Percentiles rank a stretch among this genome's conserved stretches.
phyloP scores from a whole-genome alignment of 1,284 basidiomycete species.

The Trichosporon ovoides region DNA sequence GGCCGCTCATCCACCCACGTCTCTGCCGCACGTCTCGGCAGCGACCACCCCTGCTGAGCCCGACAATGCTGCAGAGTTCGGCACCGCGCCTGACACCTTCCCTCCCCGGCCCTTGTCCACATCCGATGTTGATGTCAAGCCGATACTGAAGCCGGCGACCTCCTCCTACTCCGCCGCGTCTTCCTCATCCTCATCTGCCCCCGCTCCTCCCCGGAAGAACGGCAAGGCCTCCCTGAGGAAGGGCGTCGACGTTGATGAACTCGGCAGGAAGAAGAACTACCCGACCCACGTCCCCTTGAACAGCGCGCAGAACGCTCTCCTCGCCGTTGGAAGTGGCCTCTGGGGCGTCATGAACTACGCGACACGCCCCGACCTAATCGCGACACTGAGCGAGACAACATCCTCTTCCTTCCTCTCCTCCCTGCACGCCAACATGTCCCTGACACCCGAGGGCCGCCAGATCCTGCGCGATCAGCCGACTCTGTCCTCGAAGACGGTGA shows the following conservation, averaged over 20 bases:
- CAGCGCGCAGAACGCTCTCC: constrained; percentile 72
- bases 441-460: constrained; percentile 69
- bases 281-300: constrained; percentile 77
- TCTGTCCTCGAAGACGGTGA: constrained; percentile 70
- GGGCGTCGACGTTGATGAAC: neutral
- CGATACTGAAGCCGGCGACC: neutral
- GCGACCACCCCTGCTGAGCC: neutral
- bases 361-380: constrained; percentile 71
- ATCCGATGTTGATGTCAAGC: neutral
- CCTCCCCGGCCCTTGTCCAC: too few species aligned
- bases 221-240: neutral
- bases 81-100: too few species aligned
- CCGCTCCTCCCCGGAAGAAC: neutral
- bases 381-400: constrained; percentile 84
- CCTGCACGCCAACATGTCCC: constrained; percentile 73
- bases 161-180: neutral
- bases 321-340: constrained; percentile 79
- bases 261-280: constrained; percentile 37
- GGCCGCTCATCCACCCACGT: neutral
- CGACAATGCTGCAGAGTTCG: neutral
- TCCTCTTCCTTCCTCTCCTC: constrained; percentile 73
- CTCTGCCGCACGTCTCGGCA: neutral
- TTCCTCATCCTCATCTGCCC: neutral
- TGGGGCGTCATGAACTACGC: constrained; percentile 77
- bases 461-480: constrained; percentile 79